Percentiles rank a stretch among this genome's conserved stretches.
phyloP scores from a whole-genome alignment of 192 early-diverging fungal genomes.

The Coemansia pectinata region DNA sequence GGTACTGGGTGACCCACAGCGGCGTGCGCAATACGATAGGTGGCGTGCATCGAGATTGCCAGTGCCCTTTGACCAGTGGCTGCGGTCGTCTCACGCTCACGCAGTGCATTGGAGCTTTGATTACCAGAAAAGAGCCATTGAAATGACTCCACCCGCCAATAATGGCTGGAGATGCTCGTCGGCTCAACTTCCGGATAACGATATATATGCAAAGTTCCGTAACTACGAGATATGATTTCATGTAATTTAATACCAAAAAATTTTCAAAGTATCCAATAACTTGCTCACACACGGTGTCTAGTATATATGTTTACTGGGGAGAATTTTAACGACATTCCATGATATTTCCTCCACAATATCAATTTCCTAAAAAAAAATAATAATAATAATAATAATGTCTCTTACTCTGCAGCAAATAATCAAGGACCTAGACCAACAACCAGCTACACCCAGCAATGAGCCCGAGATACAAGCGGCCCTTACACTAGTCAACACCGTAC shows the following conservation, averaged over 20 bases:
- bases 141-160: not conserved
- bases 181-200: not conserved
- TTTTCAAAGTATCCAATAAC: not conserved
- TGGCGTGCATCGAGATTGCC: conserved; percentile 28
- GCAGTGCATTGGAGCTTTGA: conserved; percentile 38
- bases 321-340: too few species aligned
- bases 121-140: conserved; percentile 6
- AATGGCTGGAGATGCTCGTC: not conserved
- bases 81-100: conserved; percentile 9
- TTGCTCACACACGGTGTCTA: not conserved
- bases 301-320: not conserved
- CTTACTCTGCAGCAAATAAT: conserved; percentile 22
- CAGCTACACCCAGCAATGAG: not conserved
- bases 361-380: too few species aligned
- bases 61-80: conserved; percentile 30
- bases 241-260: not conserved
- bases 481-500: conserved; percentile 55
- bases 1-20: conserved; percentile 17
- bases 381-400: conserved; percentile 1
- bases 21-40: conserved; percentile 42
- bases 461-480: not conserved
- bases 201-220: conserved; percentile 35
- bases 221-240: conserved; percentile 29
- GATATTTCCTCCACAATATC: too few species aligned
- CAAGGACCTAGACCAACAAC: conserved; percentile 6